Base-by-base conservation (phyloP, 83 land plant species). In the Diphasiastrum complanatum region DNA sequence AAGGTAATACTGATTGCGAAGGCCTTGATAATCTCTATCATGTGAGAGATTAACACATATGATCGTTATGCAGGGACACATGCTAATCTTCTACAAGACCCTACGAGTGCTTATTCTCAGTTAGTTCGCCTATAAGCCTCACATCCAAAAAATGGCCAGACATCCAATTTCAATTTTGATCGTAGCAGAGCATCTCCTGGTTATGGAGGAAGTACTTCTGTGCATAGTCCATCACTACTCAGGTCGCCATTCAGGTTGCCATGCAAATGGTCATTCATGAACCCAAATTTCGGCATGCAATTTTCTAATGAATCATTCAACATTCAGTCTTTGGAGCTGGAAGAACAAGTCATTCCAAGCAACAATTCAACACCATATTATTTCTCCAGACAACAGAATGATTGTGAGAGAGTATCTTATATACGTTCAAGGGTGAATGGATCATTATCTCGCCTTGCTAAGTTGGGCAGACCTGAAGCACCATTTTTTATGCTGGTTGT, bases 31-130 rank as follows among this genome's bases (percentile, higher is more conserved):
- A n/a, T n/a, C n/a, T n/a, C n/a, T n/a, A n/a, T n/a, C n/a, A n/a
- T n/a, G n/a, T n/a, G n/a, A n/a, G n/a, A n/a, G n/a, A n/a, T n/a
- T n/a, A n/a, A n/a, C n/a, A n/a, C n/a, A n/a, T 47, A 25, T 50
- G n/a, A n/a, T n/a, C n/a, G n/a, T n/a, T n/a, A n/a, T n/a, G 35
- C 67, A 77, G 80, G 80, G 37, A 11, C 80, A 16, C 80, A 77
- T 37, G 31, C 56, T 22, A 58, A 48, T 25, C 77, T 77, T 25
- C 24, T 48, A 4, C 47, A 28, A 31, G 53, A 73, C 16, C 64
- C 81, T 56, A 59, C 63, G 11, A 78, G 81, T 25, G 74, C 78
- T 2, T 78, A 78, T 45, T 63, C 79, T 3, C 81, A 78, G 47
- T 68, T 78, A 12, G 58, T 69, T n/a, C 74, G 55, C 19, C 65